Evolutionary conservation across 2,329 filamentous ascomycete species (phyloP).

Genomic region (Ophiostoma piceae): DNA sequence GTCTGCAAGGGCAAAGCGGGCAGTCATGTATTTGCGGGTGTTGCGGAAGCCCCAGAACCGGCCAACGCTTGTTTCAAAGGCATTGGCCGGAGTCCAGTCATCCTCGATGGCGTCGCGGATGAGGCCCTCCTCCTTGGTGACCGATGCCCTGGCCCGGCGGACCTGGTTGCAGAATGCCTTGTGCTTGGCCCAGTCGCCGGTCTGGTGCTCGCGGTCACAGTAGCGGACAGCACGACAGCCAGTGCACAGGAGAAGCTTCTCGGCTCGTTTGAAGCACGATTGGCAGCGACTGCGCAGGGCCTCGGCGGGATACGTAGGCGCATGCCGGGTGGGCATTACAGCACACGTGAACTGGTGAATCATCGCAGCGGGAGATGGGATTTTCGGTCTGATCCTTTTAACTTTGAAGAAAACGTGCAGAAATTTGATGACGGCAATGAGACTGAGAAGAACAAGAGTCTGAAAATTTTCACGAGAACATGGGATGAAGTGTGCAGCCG

Average conservation of each 20-base stretch:
- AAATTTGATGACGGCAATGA: no score
- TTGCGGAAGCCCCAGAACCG: slow-evolving; percentile 34
- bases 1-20: slow-evolving; percentile 31
- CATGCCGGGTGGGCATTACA: background rate
- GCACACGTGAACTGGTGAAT: no score
- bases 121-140: slow-evolving; percentile 22
- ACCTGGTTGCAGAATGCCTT: slow-evolving; percentile 30
- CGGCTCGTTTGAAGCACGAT: background rate
- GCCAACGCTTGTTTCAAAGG: slow-evolving; percentile 29
- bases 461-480: no score
- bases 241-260: slow-evolving; percentile 27
- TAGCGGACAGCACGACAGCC: slow-evolving; percentile 31
- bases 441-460: no score
- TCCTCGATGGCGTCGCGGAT: background rate
- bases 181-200: slow-evolving; percentile 28
- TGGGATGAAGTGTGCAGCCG: no score
- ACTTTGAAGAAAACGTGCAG: no score
- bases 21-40: slow-evolving; percentile 38
- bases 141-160: slow-evolving; percentile 24
- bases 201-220: slow-evolving; percentile 30
- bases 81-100: background rate
- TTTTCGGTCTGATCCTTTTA: no score
- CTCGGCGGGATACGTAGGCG: background rate
- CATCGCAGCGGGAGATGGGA: no score
- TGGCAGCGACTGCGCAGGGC: background rate